These are phyloP conservation scores for Hanseniaspora hatyaiensis DNA, from an alignment of 805 yeast species.

Conservation along the genomic window DNA sequence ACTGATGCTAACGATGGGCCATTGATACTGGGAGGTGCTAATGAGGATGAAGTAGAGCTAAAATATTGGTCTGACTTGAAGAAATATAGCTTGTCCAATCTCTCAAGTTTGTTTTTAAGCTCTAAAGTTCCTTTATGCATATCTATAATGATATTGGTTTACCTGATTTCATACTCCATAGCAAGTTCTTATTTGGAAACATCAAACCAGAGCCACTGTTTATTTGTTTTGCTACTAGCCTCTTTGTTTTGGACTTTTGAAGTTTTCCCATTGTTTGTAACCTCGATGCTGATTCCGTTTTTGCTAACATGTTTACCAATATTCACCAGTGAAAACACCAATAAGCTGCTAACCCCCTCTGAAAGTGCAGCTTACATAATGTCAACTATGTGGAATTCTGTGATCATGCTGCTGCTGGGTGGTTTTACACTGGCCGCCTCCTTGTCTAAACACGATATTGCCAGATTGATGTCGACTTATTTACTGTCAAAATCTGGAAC, in stretches of 20 bases:
- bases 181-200: conserved; percentile 48
- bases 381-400: conserved; percentile 89
- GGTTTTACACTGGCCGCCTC: conserved; percentile 96
- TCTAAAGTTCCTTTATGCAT: conserved; percentile 31
- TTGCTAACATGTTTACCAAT: conserved; percentile 64
- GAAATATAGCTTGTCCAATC: neutral
- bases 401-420: conserved; percentile 77
- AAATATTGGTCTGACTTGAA: conserved; percentile 26
- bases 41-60: conserved; percentile 19
- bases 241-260: conserved; percentile 94
- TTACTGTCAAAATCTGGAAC: conserved; percentile 77
- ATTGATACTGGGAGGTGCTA: neutral
- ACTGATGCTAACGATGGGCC: neutral
- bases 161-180: conserved; percentile 32
- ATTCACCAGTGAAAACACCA: conserved; percentile 43
- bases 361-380: conserved; percentile 63
- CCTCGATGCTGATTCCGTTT: conserved; percentile 74
- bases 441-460: conserved; percentile 78
- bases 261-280: conserved; percentile 80
- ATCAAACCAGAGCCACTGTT: conserved; percentile 59
- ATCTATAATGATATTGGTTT: conserved; percentile 36
- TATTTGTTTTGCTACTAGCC: conserved; percentile 70
- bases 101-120: conserved; percentile 22
- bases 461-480: conserved; percentile 71
- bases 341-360: conserved; percentile 44